These are phyloP conservation scores for Xerocomus nothofagi DNA, from an alignment of 1,284 basidiomycete genomes.

Conservation along the genomic window DNA sequence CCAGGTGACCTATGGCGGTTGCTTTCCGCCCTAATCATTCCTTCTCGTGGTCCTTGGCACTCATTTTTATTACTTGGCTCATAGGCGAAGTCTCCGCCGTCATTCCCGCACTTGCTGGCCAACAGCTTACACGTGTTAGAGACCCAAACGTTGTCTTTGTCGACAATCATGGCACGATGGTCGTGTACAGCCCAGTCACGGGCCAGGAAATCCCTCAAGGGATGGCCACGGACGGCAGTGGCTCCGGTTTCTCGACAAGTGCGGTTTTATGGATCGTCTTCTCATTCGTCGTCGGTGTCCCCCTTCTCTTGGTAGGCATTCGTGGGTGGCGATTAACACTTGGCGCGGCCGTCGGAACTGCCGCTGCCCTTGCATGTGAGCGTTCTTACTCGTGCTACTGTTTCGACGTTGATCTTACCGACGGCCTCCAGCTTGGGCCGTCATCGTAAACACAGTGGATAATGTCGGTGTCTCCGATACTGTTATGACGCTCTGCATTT, in stretches of 20 bases:
- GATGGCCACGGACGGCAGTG: constrained; percentile 57
- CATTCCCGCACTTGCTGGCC: constrained; percentile 2
- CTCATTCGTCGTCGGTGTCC: constrained; percentile 49
- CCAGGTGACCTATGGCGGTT: constrained; percentile 30
- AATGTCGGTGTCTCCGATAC: constrained; percentile 51
- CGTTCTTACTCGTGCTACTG: background rate
- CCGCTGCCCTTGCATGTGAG: constrained; percentile 51
- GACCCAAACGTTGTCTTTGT: constrained; percentile 38
- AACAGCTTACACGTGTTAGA: constrained; percentile 21
- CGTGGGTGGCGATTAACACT: constrained; percentile 55
- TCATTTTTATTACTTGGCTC: constrained; percentile 15
- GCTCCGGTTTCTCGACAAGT: constrained; percentile 45
- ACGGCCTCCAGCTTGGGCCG: constrained; percentile 51
- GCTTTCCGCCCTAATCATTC: constrained; percentile 20
- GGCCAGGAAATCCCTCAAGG: constrained; percentile 50
- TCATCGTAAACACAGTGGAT: constrained; percentile 55
- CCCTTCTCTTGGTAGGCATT: constrained; percentile 56
- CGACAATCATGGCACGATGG: constrained; percentile 38
- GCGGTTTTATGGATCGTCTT: constrained; percentile 60
- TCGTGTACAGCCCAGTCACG: constrained; percentile 47
- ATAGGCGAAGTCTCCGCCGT: constrained; percentile 11
- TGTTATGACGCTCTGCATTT: constrained; percentile 46
- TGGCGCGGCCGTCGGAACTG: constrained; percentile 51
- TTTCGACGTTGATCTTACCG: constrained; percentile 7
- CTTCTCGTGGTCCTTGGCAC: constrained; percentile 13